Base-by-base conservation (phyloP, 257 asterid genomes). In the Salvia splendens region DNA sequence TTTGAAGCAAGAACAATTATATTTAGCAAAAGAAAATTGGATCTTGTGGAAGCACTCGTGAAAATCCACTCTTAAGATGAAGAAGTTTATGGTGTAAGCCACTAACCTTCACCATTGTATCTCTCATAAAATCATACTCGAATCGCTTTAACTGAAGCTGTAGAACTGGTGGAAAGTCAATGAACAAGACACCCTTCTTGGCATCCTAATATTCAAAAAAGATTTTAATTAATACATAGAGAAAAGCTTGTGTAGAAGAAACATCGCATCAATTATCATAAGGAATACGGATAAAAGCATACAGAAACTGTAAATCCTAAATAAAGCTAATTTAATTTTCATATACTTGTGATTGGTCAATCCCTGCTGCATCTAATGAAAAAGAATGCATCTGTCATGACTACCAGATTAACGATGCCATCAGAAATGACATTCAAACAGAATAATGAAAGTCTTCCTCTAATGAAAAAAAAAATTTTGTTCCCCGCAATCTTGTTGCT, bases 101-200 rank as follows among this genome's bases (percentile, higher is more conserved):
- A 77, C 95, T 80, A 66, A 88, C 96, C 96, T 88, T 88, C 50
- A 88, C 96, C 96, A 88, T 88, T 54, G 94, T 88, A 79, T 86
- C 96, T 53, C 96, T 82, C 94, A 88, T 88, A 74, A 88, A 88
- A 77, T 88, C 96, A 63, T 88, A 88, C 77, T 88, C 96, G 73
- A 88, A 88, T 59, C 96, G 83, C 86, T 88, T 88, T 67, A 88
- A 83, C 78, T 88, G 96, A 75, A 88, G 96, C 81, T 86, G 94
- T 46, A 88, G 89, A 56, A 88, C 94, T 35, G 96, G 96, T 73
- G 96, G 96, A 77, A 86, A 88, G 72, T 88, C 96, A 12, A 86
- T 88, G 78, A 88, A 88, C 55, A 86, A 84, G 67, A 88, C 96
- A 49, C 96, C 96, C 75, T 88, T 88, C 81, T 81, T 88, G 48